These are phyloP conservation scores for Moesziomyces globuligerus DNA, from an alignment of 1,284 basidiomycete genomes.

Conservation along the genomic window DNA sequence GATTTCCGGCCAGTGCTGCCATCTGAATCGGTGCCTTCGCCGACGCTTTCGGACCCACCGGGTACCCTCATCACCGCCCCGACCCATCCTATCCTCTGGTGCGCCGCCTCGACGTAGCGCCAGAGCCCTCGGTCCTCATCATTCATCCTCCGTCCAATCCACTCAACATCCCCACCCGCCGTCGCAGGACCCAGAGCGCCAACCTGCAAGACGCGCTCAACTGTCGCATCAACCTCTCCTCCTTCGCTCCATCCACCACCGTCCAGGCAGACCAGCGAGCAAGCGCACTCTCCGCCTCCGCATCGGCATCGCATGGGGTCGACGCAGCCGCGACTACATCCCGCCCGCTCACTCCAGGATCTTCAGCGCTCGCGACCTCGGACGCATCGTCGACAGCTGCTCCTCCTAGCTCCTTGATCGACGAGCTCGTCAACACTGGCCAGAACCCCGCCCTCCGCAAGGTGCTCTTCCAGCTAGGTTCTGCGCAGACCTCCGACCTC, in stretches of 20 bases:
- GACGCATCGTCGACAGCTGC: slow-evolving; percentile 4
- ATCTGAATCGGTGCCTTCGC: not conserved
- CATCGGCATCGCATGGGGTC: slow-evolving; percentile 1
- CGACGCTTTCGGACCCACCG: not conserved
- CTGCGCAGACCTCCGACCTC: slow-evolving; percentile 27
- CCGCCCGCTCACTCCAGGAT: slow-evolving; percentile 14
- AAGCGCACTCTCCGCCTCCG: not conserved
- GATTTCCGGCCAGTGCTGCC: too few species aligned
- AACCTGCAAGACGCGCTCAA: slow-evolving; percentile 55
- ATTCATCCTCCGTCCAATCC: slow-evolving; percentile 47
- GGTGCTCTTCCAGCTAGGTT: slow-evolving; percentile 48
- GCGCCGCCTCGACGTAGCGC: slow-evolving; percentile 34
- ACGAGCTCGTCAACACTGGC: slow-evolving; percentile 39
- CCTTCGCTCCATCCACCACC: slow-evolving; percentile 14
- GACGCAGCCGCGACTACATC: slow-evolving; percentile 20
- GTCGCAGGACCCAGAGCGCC: slow-evolving; percentile 49
- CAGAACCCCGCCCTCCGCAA: slow-evolving; percentile 43
- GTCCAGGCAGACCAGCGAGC: not conserved
- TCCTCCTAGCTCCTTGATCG: slow-evolving; percentile 9
- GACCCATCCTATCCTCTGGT: slow-evolving; percentile 14
- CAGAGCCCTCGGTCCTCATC: slow-evolving; percentile 24
- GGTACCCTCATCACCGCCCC: not conserved
- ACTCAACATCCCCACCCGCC: slow-evolving; percentile 46
- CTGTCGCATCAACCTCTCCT: slow-evolving; percentile 45
- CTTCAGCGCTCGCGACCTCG: slow-evolving; percentile 5